Evolutionary conservation across 371 early-diverging fungal species (phyloP).

Genomic region (Lichtheimia ramosa): DNA sequence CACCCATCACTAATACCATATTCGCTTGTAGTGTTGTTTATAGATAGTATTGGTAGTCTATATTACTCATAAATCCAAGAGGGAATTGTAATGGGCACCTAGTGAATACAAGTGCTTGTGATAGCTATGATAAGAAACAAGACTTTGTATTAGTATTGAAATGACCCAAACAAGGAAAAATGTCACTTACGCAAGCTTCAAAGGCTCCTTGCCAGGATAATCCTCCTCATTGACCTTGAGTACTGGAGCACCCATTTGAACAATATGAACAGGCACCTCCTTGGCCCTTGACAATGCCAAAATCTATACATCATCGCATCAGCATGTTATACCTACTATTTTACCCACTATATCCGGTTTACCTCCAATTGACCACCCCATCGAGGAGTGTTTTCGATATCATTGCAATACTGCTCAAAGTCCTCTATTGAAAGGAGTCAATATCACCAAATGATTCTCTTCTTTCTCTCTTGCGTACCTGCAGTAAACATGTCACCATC

Average conservation of each 20-base stretch:
- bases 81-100: slow-evolving; percentile 94
- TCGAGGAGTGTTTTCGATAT: slow-evolving; percentile 75
- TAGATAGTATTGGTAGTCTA: too few relatives aligned
- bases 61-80: slow-evolving; percentile 20
- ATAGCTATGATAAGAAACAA: slow-evolving; percentile 50
- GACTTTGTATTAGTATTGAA: background rate
- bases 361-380: slow-evolving; percentile 98
- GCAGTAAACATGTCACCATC: slow-evolving; percentile 70
- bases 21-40: too few relatives aligned
- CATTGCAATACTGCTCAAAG: slow-evolving; percentile 75
- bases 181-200: slow-evolving; percentile 74
- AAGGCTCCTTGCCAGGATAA: slow-evolving; percentile 57
- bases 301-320: slow-evolving; percentile 47
- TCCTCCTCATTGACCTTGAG: slow-evolving; percentile 78
- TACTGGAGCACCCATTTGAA: slow-evolving; percentile 77
- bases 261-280: slow-evolving; percentile 70
- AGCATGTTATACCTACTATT: background rate
- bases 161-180: background rate
- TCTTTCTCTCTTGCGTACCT: slow-evolving; percentile 29
- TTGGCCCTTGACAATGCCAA: slow-evolving; percentile 75
- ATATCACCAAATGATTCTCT: background rate
- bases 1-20: too few relatives aligned
- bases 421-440: slow-evolving; percentile 42
- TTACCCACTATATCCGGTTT: slow-evolving; percentile 8
- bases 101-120: slow-evolving; percentile 90